These are phyloP conservation scores for Sphaerosporella brunnea DNA, from an alignment of 495 filamentous ascomycete genomes.

Conservation along the genomic window DNA sequence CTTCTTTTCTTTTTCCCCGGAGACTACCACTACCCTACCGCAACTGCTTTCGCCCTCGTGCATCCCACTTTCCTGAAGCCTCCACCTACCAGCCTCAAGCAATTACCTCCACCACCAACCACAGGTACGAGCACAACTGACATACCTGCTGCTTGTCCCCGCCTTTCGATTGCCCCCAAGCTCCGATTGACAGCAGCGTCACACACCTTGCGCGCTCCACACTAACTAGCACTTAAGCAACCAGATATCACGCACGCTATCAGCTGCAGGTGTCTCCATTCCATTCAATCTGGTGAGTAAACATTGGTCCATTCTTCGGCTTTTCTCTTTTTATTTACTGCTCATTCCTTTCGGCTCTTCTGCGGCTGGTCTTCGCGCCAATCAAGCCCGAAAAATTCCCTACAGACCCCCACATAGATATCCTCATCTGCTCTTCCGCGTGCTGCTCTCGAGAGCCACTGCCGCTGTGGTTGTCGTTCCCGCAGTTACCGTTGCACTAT, in stretches of 20 bases:
- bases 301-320: background rate
- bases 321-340: background rate
- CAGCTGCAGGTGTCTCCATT: too few relatives aligned
- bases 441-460: conserved; percentile 6
- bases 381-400: background rate
- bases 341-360: background rate
- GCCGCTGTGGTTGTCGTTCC: background rate
- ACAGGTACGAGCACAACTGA: background rate
- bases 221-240: too few relatives aligned
- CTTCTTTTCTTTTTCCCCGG: background rate
- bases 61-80: background rate
- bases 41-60: background rate
- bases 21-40: background rate
- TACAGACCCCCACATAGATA: background rate
- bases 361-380: background rate
- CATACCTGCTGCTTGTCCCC: background rate
- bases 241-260: too few relatives aligned
- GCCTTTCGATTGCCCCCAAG: too few relatives aligned
- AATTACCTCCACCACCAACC: background rate
- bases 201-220: too few relatives aligned
- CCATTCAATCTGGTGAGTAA: background rate
- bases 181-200: background rate
- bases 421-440: background rate
- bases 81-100: background rate
- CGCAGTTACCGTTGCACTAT: conserved; percentile 1